Conservation (phyloP, 306 rosid genomes). For the Chamaecrista fasciculata region DNA sequence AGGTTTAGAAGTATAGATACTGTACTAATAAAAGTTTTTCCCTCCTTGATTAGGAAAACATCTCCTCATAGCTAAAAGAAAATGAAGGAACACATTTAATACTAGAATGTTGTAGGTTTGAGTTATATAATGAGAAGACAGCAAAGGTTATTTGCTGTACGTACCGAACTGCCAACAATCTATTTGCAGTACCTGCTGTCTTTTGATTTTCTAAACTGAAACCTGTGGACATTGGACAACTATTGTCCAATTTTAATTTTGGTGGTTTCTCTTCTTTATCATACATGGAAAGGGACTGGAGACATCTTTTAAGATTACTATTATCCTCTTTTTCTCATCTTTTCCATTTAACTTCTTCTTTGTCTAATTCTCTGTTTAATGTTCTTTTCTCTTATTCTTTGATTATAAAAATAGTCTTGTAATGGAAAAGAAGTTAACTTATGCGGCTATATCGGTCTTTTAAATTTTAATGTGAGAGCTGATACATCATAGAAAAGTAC, state of each 20-base stretch:
- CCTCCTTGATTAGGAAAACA: neutral
- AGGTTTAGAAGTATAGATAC: slow-evolving; percentile 5
- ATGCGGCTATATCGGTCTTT: neutral
- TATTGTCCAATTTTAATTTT: neutral
- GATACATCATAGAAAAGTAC: neutral
- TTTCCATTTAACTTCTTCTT: neutral
- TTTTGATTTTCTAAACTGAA: slow-evolving; percentile 9
- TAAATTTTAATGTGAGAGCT: slow-evolving; percentile 14
- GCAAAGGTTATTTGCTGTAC: neutral
- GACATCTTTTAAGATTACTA: neutral
- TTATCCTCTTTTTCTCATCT: no score
- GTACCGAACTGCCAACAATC: neutral
- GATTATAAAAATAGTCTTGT: neutral
- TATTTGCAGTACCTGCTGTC: slow-evolving; percentile 6
- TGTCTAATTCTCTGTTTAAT: neutral
- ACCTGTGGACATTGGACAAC: slow-evolving; percentile 6
- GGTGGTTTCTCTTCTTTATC: neutral
- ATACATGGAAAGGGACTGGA: neutral
- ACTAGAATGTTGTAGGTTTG: neutral
- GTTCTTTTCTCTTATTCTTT: neutral
- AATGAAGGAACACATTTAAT: neutral
- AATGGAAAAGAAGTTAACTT: neutral
- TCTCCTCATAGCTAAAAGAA: neutral
- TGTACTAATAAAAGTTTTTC: neutral
- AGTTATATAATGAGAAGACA: neutral